Conservation (phyloP, 495 filamentous ascomycete species). For the Stereocaulon alpinum region DNA sequence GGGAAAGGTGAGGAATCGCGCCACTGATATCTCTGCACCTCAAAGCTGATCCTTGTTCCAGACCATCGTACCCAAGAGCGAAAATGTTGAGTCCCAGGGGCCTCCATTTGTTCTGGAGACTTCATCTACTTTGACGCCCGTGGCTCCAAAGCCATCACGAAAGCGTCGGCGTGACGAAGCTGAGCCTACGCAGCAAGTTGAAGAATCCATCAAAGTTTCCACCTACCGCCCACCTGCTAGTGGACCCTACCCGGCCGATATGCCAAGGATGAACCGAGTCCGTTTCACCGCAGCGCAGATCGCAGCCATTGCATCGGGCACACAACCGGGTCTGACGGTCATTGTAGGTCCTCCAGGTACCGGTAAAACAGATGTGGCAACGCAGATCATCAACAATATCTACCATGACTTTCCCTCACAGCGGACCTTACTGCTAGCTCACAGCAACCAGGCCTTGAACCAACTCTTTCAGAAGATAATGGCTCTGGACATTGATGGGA, state of each 20-base stretch:
- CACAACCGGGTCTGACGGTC: slow-evolving; percentile 87
- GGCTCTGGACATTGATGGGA: slow-evolving; percentile 86
- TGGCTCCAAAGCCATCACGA: slow-evolving; percentile 48
- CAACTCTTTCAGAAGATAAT: slow-evolving; percentile 99
- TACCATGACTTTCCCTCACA: slow-evolving; percentile 96
- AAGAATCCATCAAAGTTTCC: slow-evolving; percentile 66
- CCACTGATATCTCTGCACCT: not conserved
- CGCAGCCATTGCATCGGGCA: slow-evolving; percentile 86
- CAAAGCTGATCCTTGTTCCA: slow-evolving; percentile 20
- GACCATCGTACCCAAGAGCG: slow-evolving; percentile 64
- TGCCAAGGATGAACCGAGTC: slow-evolving; percentile 70
- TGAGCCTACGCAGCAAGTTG: slow-evolving; percentile 47
- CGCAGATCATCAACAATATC: slow-evolving; percentile 97
- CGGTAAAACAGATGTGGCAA: slow-evolving; percentile 96
- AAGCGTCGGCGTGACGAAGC: slow-evolving; percentile 71
- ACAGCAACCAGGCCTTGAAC: slow-evolving; percentile 96
- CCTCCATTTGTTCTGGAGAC: slow-evolving; percentile 79
- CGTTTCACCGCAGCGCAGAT: slow-evolving; percentile 87
- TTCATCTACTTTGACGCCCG: slow-evolving; percentile 31
- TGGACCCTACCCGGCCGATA: slow-evolving; percentile 84
- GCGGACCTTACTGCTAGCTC: slow-evolving; percentile 84
- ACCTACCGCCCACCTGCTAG: slow-evolving; percentile 87
- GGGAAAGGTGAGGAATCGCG: slow-evolving; percentile 40
- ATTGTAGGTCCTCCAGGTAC: slow-evolving; percentile 95
- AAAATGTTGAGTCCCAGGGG: slow-evolving; percentile 61